phyloP scores from a whole-genome alignment of 2,329 filamentous ascomycete species.

The Colletotrichum higginsianum region DNA sequence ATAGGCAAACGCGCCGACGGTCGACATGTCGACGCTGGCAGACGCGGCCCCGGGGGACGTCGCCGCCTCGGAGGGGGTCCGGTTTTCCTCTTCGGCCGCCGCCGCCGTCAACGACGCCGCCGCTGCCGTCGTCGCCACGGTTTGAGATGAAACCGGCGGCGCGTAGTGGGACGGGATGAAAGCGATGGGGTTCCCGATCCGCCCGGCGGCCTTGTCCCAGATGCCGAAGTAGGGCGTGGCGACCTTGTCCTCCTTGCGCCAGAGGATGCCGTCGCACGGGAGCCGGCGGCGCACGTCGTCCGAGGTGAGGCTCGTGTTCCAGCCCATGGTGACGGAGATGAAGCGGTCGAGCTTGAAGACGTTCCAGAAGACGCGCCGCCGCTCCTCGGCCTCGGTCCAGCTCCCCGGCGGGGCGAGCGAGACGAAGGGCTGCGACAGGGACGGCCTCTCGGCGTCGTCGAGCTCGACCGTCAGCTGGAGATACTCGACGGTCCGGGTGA shows the following conservation, averaged over 20 bases:
- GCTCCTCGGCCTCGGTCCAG: slow-evolving; percentile 52
- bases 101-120: slow-evolving; percentile 31
- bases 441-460: slow-evolving; percentile 35
- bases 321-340: slow-evolving; percentile 30
- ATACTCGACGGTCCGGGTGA: slow-evolving; percentile 44
- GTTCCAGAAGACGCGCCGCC: slow-evolving; percentile 52
- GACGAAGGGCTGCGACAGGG: slow-evolving; percentile 47
- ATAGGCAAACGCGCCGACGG: slow-evolving; percentile 62
- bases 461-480: slow-evolving; percentile 42
- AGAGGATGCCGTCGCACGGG: slow-evolving; percentile 57
- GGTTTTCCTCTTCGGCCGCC: slow-evolving; percentile 15
- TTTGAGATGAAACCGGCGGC: slow-evolving; percentile 19
- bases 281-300: slow-evolving; percentile 50
- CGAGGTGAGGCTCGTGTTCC: slow-evolving; percentile 53
- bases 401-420: slow-evolving; percentile 48
- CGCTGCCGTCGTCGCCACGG: slow-evolving; percentile 34
- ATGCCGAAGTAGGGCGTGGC: slow-evolving; percentile 61
- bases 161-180: slow-evolving; percentile 54
- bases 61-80: slow-evolving; percentile 10
- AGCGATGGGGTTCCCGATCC: slow-evolving; percentile 56
- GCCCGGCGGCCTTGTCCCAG: slow-evolving; percentile 57
- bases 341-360: slow-evolving; percentile 52
- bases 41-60: slow-evolving; percentile 32
- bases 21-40: slow-evolving; percentile 50
- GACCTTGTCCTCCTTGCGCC: slow-evolving; percentile 57